Evolutionary conservation across 2,329 filamentous ascomycete species (phyloP), one percentile per base, ranked within the genome.

Genomic region (Trichoderma aggressivum): DNA sequence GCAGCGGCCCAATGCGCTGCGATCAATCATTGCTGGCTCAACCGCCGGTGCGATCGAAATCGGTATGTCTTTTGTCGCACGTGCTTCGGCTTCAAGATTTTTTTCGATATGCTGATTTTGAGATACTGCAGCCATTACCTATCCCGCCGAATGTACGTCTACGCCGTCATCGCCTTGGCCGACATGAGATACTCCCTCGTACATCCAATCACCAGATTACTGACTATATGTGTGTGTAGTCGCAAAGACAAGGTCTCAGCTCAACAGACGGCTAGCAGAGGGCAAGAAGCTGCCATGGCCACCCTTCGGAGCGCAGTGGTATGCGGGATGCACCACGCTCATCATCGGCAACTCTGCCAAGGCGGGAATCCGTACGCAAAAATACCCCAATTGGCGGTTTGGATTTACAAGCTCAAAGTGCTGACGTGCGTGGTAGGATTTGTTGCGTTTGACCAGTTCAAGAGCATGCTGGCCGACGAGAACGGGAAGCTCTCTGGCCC

Each of bases 281-380:
- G 91, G 91, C 60, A 86, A 97, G 85, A 98, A 97, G 84, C 88
- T 98, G 34, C 94, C 95, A 67, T 98, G 94, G 92, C 96, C 96
- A 56, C 93, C 93, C 12, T 98, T 98, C 78, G 96, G 96, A 62
- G 86, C 84, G 76, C 94, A 97, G 81, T 99, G 96, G 96, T 99
- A 99, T 81, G 95, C 96, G 14, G 96, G 96, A 47, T 99, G 96
- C 84, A 98, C 96, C 60, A 98, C 96, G 32, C 84, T 98, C 79
- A 97, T 99, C 72, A 94, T 98, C 75, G 96, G 96, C 73, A 99
- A 99, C 83, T 97, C 94, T 67, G 87, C 96, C 80, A 99, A 99
- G 85, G 96, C 96, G 47, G 96, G 94, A 72, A 97, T 98, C 74
- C 91, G 94, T 94, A 87, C 73, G 91, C 86, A 55, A 32, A 3